Evolutionary conservation across 495 filamentous ascomycete genomes (phyloP).

Genomic region (Neurospora africana): DNA sequence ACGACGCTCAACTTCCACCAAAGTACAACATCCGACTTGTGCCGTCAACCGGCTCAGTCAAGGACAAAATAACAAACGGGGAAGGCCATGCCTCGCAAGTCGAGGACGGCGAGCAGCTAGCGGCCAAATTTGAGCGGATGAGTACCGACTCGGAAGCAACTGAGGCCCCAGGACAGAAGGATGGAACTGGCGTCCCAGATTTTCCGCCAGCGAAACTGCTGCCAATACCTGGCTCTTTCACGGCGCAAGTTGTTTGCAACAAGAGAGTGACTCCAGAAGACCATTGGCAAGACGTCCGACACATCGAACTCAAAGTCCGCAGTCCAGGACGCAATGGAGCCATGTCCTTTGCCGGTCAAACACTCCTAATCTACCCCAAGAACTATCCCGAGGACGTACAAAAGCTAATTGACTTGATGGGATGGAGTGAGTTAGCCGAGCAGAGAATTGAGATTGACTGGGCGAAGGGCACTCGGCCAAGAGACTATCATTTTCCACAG

Average conservation of each 20-base stretch:
- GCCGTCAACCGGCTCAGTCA: conserved; percentile 9
- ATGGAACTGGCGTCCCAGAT: not conserved
- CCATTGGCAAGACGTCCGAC: conserved; percentile 85
- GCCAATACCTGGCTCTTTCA: conserved; percentile 43
- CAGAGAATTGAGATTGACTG: conserved; percentile 1
- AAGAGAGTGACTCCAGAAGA: conserved; percentile 57
- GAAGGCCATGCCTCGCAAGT: not conserved
- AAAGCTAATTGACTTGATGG: conserved; percentile 61
- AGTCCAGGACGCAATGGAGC: not conserved
- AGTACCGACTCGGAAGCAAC: not conserved
- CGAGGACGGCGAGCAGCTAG: not conserved
- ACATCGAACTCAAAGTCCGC: not conserved
- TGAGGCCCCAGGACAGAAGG: not conserved
- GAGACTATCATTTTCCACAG: not conserved
- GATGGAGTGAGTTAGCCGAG: conserved; percentile 62
- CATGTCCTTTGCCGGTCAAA: conserved; percentile 52
- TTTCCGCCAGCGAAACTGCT: conserved; percentile 36
- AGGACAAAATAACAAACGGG: not conserved
- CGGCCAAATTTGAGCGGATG: not conserved
- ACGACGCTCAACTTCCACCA: conserved; percentile 64
- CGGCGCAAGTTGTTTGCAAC: conserved; percentile 43
- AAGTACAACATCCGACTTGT: conserved; percentile 59
- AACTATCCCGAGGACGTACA: conserved; percentile 74
- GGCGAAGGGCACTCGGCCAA: not conserved
- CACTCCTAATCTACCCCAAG: conserved; percentile 71